phyloP scores from a whole-genome alignment of 1,284 basidiomycete species.

The Ganoderma sinense region DNA sequence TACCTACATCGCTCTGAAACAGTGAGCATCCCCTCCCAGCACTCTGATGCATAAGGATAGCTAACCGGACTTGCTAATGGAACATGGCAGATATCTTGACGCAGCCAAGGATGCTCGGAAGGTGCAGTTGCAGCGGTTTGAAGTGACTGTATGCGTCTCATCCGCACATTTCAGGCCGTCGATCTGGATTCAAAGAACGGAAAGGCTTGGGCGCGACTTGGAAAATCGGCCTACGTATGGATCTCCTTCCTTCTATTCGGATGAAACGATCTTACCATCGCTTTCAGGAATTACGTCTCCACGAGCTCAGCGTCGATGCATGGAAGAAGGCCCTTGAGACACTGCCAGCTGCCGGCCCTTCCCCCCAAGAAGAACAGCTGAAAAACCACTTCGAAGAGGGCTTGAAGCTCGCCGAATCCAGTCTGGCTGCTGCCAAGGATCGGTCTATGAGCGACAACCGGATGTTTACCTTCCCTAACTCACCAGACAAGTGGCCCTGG shows the following conservation, averaged over 20 bases:
- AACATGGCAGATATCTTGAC: conserved; percentile 29
- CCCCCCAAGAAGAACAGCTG: conserved; percentile 34
- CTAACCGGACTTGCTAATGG: neutral
- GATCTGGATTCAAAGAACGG: conserved; percentile 43
- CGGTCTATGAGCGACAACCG: conserved; percentile 13
- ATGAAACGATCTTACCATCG: neutral
- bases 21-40: conserved; percentile 15
- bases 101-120: conserved; percentile 32
- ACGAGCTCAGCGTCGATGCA: conserved; percentile 26
- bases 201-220: conserved; percentile 46
- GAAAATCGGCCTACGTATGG: conserved; percentile 39
- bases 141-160: neutral
- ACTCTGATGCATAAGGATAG: neutral
- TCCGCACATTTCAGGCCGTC: conserved; percentile 37
- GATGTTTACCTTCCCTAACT: conserved; percentile 5
- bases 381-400: conserved; percentile 39
- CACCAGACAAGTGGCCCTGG: conserved; percentile 22
- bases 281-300: conserved; percentile 27
- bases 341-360: conserved; percentile 32
- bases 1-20: conserved; percentile 23
- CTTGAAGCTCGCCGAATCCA: conserved; percentile 23
- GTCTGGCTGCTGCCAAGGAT: conserved; percentile 5
- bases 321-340: conserved; percentile 36
- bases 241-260: conserved; percentile 1
- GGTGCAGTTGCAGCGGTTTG: conserved; percentile 13